A percentile compares a stretch with the other conserved stretches of the same genome.
Evolutionary conservation across 1,139 yeast genomes (phyloP).

Genomic region (Candida sp.): DNA sequence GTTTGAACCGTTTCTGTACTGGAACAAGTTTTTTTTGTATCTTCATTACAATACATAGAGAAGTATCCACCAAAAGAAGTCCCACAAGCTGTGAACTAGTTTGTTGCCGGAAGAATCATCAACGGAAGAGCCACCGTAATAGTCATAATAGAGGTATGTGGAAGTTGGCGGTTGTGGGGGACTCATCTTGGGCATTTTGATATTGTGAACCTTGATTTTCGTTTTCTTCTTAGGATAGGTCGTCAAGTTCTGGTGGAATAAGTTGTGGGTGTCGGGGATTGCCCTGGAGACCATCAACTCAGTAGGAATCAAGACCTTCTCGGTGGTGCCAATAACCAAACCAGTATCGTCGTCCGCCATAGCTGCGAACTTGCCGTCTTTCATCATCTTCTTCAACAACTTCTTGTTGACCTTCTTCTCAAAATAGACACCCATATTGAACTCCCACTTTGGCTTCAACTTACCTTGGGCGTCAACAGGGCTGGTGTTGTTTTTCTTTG

Average conservation of each 20-base stretch:
- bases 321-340: background rate
- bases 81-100: background rate
- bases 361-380: slow-evolving; percentile 7
- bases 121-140: background rate
- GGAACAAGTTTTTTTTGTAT: too few species aligned
- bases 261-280: slow-evolving; percentile 11
- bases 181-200: background rate
- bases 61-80: background rate
- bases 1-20: too few species aligned
- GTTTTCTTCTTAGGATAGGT: background rate
- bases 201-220: background rate
- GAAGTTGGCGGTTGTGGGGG: too few species aligned
- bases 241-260: slow-evolving; percentile 10
- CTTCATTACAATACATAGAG: slow-evolving; percentile 6
- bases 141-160: background rate
- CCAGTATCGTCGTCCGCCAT: slow-evolving; percentile 1
- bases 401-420: slow-evolving; percentile 16
- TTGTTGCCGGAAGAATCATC: background rate
- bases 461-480: slow-evolving; percentile 9
- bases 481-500: slow-evolving; percentile 1
- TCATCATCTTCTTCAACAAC: slow-evolving; percentile 10
- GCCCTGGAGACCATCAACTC: slow-evolving; percentile 13
- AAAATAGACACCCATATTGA: slow-evolving; percentile 14
- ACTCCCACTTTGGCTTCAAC: slow-evolving; percentile 15
- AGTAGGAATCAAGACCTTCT: slow-evolving; percentile 7